A percentile compares a stretch with the other conserved stretches of the same genome.
phyloP scores from a whole-genome alignment of 164 flowering plant genomes.

The Piper betle region DNA sequence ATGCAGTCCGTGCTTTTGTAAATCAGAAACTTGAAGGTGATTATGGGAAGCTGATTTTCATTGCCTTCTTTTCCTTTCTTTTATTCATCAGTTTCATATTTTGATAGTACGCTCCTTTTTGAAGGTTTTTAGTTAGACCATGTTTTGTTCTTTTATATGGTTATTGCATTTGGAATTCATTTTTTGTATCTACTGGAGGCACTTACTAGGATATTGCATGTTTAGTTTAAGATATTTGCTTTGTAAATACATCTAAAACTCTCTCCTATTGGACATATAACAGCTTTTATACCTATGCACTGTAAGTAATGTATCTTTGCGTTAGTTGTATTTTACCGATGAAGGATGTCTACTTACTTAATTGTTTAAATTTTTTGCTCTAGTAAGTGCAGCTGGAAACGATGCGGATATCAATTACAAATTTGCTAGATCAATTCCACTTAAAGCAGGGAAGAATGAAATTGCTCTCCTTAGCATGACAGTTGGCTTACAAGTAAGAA shows the following conservation, averaged over 20 bases:
- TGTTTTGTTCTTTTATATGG: too few species aligned
- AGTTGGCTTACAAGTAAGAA: conserved; percentile 69
- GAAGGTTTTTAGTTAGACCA: too few species aligned
- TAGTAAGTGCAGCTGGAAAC: conserved; percentile 81
- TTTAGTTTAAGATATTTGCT: too few species aligned
- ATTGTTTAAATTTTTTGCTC: conserved; percentile 6
- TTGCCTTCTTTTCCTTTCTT: conserved; percentile 2
- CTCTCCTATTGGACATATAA: too few species aligned
- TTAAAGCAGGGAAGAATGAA: conserved; percentile 79
- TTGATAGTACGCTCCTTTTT: neutral
- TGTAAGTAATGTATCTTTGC: neutral
- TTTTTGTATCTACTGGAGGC: too few species aligned
- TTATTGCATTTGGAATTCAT: too few species aligned
- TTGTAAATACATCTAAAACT: too few species aligned
- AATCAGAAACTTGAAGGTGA: conserved; percentile 71
- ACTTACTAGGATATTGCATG: too few species aligned
- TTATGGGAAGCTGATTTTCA: neutral
- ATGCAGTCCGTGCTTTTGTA: conserved; percentile 86
- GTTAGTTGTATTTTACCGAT: neutral
- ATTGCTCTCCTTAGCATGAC: conserved; percentile 89
- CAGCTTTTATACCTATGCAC: too few species aligned
- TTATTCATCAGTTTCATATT: neutral
- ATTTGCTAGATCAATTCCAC: conserved; percentile 41
- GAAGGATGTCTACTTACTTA: neutral
- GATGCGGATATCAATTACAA: conserved; percentile 48